Percentiles rank a stretch among this genome's conserved stretches.
Conservation (phyloP, 2,329 filamentous ascomycete species). For the Aureobasidium namibiae region DNA sequence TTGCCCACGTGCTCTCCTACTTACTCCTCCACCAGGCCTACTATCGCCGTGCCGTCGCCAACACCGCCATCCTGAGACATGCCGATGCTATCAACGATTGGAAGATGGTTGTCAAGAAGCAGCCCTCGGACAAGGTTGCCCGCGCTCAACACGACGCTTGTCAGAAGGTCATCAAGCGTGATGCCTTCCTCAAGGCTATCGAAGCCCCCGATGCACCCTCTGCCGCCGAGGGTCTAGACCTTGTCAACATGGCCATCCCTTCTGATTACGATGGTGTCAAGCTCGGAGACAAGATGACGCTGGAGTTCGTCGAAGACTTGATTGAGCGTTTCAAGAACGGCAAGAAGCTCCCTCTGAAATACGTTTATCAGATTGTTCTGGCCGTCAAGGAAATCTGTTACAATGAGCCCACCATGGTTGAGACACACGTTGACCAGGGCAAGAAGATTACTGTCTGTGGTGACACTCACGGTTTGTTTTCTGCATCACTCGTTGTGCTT, state of each 20-base stretch:
- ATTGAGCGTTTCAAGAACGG: constrained; percentile 89
- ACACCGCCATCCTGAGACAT: constrained; percentile 82
- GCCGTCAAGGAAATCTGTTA: constrained; percentile 84
- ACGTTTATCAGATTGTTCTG: constrained; percentile 92
- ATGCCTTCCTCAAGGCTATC: constrained; percentile 91
- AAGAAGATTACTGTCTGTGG: constrained; percentile 87
- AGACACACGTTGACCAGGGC: constrained; percentile 71
- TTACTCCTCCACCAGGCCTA: constrained; percentile 48
- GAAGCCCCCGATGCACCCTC: constrained; percentile 89
- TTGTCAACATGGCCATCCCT: constrained; percentile 79
- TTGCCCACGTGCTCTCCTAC: background rate
- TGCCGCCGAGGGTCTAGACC: constrained; percentile 79
- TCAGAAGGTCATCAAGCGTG: constrained; percentile 85
- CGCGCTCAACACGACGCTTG: constrained; percentile 87
- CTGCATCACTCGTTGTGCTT: background rate
- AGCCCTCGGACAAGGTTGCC: constrained; percentile 81
- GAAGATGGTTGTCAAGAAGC: constrained; percentile 79
- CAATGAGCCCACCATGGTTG: constrained; percentile 93
- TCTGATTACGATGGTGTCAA: constrained; percentile 75
- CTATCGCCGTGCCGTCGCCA: constrained; percentile 85
- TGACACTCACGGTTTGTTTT: constrained; percentile 70
- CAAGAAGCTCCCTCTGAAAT: constrained; percentile 93
- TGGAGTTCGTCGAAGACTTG: constrained; percentile 97
- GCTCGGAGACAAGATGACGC: constrained; percentile 77
- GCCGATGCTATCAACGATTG: constrained; percentile 88